Evolutionary conservation across 306 rosid genomes (phyloP), one percentile per base, ranked within the genome.

Genomic region (Cicer judaicum): DNA sequence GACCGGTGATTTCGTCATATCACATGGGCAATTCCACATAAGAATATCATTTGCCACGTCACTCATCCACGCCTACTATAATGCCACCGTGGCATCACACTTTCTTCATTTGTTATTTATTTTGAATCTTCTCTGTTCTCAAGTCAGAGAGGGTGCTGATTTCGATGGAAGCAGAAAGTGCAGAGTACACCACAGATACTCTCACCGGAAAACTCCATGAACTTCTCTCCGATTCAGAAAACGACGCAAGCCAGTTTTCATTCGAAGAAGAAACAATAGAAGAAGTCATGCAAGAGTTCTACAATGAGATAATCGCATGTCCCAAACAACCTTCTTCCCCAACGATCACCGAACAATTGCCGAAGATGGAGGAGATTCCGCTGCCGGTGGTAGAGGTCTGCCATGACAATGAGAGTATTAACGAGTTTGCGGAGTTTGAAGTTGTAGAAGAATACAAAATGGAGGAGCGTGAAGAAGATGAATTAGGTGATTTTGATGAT

Each of bases 261-360:
- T 79, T 79, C 49, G 10, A 70, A 43, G 86, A 83, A 64, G 81
- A 83, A 49, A 57, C 62, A 18, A 64, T 83, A 2, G 75, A 83
- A 16, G 38, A 79, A 64, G 13, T 79, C 43, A 83, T 83, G 86
- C 78, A 70, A 72, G 81, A 83, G 78, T 73, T 83, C 36, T 79
- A 79, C 75, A 83, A 75, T 10, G 86, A 79, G 56, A 72, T 83
- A 7, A 60, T 79, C 4, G 42, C 70, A 2, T 61, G 47, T 21
- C 36, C 64, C 2, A 12, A 18, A 14, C 19, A 74, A 5, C 56
- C 73, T 1, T 5, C 66, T 11, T 54, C 50, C 1, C n/a, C 18
- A 0, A 6, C 54, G n/a, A 24, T 24, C 34, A 18, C 34, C 7
- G 14, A 54, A 2, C 64, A 63, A 38, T 34, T 60, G 7, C 3